phyloP scores from a whole-genome alignment of 345 rosid species.

The Psidium friedrichsthalianum region DNA sequence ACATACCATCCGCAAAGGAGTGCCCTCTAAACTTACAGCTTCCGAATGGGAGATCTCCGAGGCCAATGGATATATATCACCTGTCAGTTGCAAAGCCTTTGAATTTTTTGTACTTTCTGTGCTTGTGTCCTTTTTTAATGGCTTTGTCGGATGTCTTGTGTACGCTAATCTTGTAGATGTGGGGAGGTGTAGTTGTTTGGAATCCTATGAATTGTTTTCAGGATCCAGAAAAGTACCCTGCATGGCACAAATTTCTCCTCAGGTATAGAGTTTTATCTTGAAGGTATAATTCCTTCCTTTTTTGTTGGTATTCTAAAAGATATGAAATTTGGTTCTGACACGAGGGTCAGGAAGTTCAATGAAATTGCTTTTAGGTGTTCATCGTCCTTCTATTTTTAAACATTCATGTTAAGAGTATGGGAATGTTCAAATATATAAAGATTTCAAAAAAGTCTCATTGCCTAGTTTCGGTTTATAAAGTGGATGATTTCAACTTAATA shows the following conservation, averaged over 20 bases:
- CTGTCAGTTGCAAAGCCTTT: conserved; percentile 39
- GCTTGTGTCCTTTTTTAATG: neutral
- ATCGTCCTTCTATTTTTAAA: neutral
- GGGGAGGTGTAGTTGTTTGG: conserved; percentile 96
- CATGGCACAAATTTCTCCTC: conserved; percentile 33
- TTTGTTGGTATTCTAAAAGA: neutral
- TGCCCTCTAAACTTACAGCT: conserved; percentile 82
- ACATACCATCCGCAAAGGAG: conserved; percentile 76
- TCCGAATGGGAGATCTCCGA: conserved; percentile 75
- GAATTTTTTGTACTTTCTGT: neutral
- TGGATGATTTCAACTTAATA: neutral
- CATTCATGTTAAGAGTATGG: neutral
- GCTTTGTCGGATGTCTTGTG: neutral
- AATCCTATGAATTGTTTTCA: conserved; percentile 48
- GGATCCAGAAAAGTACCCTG: conserved; percentile 24
- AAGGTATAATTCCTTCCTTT: neutral
- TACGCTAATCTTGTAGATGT: conserved; percentile 47
- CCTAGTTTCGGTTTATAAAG: neutral
- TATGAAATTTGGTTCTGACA: neutral
- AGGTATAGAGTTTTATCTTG: conserved; percentile 29
- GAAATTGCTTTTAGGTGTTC: no score
- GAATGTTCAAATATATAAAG: neutral
- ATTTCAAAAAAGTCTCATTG: neutral
- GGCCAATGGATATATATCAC: conserved; percentile 92
- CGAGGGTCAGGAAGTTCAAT: neutral